These are phyloP conservation scores for Colletotrichum tanaceti DNA, from an alignment of 2,329 filamentous ascomycete genomes.

Conservation along the genomic window DNA sequence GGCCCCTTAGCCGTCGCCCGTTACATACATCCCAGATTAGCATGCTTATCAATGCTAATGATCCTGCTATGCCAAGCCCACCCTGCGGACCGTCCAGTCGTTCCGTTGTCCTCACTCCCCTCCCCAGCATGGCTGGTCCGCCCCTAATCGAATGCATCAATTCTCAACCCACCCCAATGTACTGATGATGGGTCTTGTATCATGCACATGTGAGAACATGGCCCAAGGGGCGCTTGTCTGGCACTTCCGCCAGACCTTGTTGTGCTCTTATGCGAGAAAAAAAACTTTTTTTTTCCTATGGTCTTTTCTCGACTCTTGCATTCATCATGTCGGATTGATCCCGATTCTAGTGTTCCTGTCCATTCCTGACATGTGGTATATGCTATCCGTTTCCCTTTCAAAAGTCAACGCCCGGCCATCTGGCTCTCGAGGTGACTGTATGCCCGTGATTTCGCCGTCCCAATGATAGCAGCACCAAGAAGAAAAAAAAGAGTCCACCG, in stretches of 20 bases:
- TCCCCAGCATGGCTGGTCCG: not conserved
- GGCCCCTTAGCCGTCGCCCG: slow-evolving; percentile 14
- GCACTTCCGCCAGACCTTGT: slow-evolving; percentile 7
- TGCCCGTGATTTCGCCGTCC: slow-evolving; percentile 39
- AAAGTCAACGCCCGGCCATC: slow-evolving; percentile 36
- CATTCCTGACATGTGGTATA: slow-evolving; percentile 39
- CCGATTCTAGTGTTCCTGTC: slow-evolving; percentile 37
- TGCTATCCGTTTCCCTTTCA: slow-evolving; percentile 37
- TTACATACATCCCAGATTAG: slow-evolving; percentile 26
- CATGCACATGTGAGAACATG: not conserved
- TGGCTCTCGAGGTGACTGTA: slow-evolving; percentile 35
- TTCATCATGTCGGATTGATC: slow-evolving; percentile 40
- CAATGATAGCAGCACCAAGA: slow-evolving; percentile 15
- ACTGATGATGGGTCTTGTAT: not conserved
- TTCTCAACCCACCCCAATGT: not conserved
- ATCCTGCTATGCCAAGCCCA: slow-evolving; percentile 14
- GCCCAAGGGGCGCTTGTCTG: not conserved
- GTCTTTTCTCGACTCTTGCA: slow-evolving; percentile 40
- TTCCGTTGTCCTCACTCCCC: not conserved
- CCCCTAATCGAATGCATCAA: not conserved
- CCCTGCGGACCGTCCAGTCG: slow-evolving; percentile 7
- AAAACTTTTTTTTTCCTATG: slow-evolving; percentile 41
- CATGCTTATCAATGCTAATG: slow-evolving; percentile 34
- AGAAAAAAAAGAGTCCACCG: not conserved
- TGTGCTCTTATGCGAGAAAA: slow-evolving; percentile 20